Evolutionary conservation across 129 eudicot species (phyloP).

Genomic region (Silybum marianum): DNA sequence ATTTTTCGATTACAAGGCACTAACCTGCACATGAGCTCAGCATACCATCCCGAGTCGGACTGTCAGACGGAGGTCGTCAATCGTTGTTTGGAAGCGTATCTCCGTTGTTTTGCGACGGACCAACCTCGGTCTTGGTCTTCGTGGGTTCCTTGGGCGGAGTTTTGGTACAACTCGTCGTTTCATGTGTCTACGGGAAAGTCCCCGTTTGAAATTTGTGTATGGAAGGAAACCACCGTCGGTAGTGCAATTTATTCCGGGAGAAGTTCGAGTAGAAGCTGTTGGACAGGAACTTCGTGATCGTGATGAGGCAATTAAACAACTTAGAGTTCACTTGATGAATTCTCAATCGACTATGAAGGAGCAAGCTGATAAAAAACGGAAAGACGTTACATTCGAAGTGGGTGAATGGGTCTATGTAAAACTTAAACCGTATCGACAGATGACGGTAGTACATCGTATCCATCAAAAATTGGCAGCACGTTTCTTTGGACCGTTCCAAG

Average conservation of each 20-base stretch:
- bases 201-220: background rate
- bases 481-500: background rate
- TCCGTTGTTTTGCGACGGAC: background rate
- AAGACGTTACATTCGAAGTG: background rate
- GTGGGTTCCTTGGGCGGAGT: background rate
- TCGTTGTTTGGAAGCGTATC: background rate
- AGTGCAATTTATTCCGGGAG: background rate
- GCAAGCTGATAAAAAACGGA: background rate
- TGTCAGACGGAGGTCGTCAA: background rate
- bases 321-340: background rate
- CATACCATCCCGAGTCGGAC: background rate
- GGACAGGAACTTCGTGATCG: background rate
- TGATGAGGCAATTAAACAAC: background rate
- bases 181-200: background rate
- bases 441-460: background rate
- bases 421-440: background rate
- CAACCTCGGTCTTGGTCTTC: background rate
- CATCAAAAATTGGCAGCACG: background rate
- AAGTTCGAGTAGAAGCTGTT: background rate
- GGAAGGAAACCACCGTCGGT: background rate
- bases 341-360: background rate
- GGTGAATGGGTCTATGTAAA: slow-evolving; percentile 12
- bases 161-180: background rate
- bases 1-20: background rate
- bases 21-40: background rate